These are phyloP conservation scores for Hypoxylon crocopeplum DNA, from an alignment of 495 filamentous ascomycete genomes.

Conservation along the genomic window DNA sequence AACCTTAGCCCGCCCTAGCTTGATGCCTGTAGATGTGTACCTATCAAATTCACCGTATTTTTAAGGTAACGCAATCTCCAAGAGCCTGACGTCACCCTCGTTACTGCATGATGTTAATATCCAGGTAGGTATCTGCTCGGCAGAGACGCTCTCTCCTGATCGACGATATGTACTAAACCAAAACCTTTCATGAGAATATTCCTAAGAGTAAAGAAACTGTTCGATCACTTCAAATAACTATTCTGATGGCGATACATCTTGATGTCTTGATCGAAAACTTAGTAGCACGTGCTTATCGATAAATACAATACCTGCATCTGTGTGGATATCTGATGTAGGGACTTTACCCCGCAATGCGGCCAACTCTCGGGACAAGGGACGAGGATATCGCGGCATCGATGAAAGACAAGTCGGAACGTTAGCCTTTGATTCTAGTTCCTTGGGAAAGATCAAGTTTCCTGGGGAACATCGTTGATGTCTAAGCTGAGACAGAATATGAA, in stretches of 20 bases:
- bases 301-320: neutral
- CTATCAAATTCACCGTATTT: conserved; percentile 25
- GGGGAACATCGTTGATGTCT: no score
- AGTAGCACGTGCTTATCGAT: conserved; percentile 37
- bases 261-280: neutral
- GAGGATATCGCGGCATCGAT: conserved; percentile 30
- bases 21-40: conserved; percentile 16
- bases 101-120: conserved; percentile 1
- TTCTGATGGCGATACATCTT: neutral
- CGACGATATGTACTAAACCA: no score
- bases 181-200: no score
- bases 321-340: conserved; percentile 17
- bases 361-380: conserved; percentile 33
- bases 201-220: no score
- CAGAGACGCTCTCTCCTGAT: no score
- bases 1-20: neutral
- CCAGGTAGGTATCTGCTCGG: no score
- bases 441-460: no score
- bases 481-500: no score
- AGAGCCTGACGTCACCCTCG: conserved; percentile 29
- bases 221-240: no score
- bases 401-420: neutral
- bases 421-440: neutral
- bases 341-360: conserved; percentile 35
- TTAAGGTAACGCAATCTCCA: conserved; percentile 15